Conservation (phyloP, 2,329 filamentous ascomycete genomes). For the Aspergillus neoniger region DNA sequence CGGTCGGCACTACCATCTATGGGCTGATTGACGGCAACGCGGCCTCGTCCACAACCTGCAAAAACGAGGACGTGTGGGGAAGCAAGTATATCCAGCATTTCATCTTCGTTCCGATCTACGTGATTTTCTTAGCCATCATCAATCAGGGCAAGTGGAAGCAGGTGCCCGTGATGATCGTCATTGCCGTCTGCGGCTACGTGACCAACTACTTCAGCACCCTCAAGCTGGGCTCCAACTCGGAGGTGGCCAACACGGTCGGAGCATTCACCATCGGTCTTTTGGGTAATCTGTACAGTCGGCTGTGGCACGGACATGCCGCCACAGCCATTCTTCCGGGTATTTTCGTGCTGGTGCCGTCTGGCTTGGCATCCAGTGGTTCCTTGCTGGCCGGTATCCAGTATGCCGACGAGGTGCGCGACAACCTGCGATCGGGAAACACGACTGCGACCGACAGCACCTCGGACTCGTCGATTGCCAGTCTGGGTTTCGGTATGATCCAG, state of each 20-base stretch:
- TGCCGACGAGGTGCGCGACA: slow-evolving; percentile 53
- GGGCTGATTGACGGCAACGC: slow-evolving; percentile 61
- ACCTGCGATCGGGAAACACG: slow-evolving; percentile 15
- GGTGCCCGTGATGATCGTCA: slow-evolving; percentile 71
- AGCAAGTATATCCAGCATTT: slow-evolving; percentile 57
- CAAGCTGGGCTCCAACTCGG: slow-evolving; percentile 68
- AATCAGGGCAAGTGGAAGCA: slow-evolving; percentile 81
- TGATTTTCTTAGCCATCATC: slow-evolving; percentile 71
- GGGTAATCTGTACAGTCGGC: slow-evolving; percentile 73
- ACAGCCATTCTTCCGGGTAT: slow-evolving; percentile 84
- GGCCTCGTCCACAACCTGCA: slow-evolving; percentile 47
- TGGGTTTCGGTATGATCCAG: slow-evolving; percentile 45
- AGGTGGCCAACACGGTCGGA: slow-evolving; percentile 74
- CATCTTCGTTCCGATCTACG: slow-evolving; percentile 71
- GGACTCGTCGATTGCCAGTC: slow-evolving; percentile 30
- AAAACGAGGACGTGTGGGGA: slow-evolving; percentile 30
- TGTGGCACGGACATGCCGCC: slow-evolving; percentile 73
- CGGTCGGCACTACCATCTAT: slow-evolving; percentile 65
- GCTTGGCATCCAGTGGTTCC: slow-evolving; percentile 57
- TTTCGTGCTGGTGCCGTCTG: slow-evolving; percentile 66
- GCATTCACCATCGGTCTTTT: slow-evolving; percentile 74
- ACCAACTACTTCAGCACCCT: slow-evolving; percentile 73
- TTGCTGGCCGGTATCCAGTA: slow-evolving; percentile 57
- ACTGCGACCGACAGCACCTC: slow-evolving; percentile 13
- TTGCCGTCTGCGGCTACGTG: slow-evolving; percentile 71